Evolutionary conservation across 2,329 filamentous ascomycete species (phyloP).

Genomic region (Hyphodiscus sp.): DNA sequence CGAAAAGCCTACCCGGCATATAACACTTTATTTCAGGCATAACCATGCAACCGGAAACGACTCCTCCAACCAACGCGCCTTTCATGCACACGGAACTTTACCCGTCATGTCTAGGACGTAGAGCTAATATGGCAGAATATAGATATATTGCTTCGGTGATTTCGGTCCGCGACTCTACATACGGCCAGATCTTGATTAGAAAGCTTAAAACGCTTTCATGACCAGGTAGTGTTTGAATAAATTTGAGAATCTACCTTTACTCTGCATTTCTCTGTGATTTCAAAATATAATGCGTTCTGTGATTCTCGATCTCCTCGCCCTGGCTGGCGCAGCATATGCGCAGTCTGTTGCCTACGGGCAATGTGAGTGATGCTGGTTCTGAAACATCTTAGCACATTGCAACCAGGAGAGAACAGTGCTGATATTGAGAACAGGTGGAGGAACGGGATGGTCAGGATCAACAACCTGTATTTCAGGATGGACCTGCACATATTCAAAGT

Average conservation of each 20-base stretch:
- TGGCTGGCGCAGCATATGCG: slow-evolving; percentile 30
- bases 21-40: background rate
- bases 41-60: background rate
- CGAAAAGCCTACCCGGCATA: background rate
- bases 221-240: background rate
- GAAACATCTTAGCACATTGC: background rate
- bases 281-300: background rate
- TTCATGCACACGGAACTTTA: background rate
- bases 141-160: background rate
- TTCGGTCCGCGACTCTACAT: background rate
- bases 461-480: slow-evolving; percentile 24
- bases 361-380: slow-evolving; percentile 12
- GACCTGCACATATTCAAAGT: slow-evolving; percentile 25
- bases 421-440: slow-evolving; percentile 19
- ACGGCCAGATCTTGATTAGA: background rate
- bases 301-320: background rate
- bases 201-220: background rate
- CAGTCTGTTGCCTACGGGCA: slow-evolving; percentile 21
- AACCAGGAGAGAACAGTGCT: background rate
- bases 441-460: slow-evolving; percentile 18
- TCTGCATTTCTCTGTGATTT: background rate
- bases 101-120: background rate
- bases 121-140: background rate
- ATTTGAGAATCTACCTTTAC: background rate
- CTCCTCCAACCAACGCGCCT: background rate